Percentiles rank a stretch among this genome's conserved stretches.
phyloP scores from a whole-genome alignment of 768 basidiomycete species.

The Lactarius tabidus region DNA sequence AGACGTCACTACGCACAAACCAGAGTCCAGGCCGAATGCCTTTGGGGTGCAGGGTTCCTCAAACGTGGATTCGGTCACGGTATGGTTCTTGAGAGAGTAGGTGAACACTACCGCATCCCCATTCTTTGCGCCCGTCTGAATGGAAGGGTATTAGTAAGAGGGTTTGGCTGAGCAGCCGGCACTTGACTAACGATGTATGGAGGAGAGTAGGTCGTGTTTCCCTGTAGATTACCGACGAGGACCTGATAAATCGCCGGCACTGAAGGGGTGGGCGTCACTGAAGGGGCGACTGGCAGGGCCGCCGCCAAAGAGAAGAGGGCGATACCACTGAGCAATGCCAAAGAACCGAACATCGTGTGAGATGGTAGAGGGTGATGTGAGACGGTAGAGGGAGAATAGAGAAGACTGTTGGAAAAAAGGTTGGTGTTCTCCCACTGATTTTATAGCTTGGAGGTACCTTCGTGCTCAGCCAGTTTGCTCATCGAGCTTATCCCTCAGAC shows the following conservation, averaged over 20 bases:
- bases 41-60: slow-evolving; percentile 27
- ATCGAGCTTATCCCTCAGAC: too few relatives aligned
- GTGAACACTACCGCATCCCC: slow-evolving; percentile 30
- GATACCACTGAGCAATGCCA: slow-evolving; percentile 1
- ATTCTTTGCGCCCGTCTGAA: slow-evolving; percentile 20
- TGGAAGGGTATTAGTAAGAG: not conserved
- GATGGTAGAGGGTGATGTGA: not conserved
- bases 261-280: too few relatives aligned
- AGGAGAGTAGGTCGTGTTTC: slow-evolving; percentile 4
- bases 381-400: not conserved
- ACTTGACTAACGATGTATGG: slow-evolving; percentile 6
- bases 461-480: too few relatives aligned
- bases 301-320: slow-evolving; percentile 4
- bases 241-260: not conserved
- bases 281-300: too few relatives aligned
- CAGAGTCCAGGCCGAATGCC: slow-evolving; percentile 32
- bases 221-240: slow-evolving; percentile 13
- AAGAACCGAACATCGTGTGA: not conserved
- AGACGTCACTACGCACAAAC: slow-evolving; percentile 28
- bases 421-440: not conserved
- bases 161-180: not conserved
- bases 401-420: not conserved
- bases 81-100: slow-evolving; percentile 33
- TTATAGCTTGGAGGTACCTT: not conserved
- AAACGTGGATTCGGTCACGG: slow-evolving; percentile 32